Evolutionary conservation across 768 basidiomycete genomes (phyloP), one percentile per base, ranked within the genome.

Genomic region (Lactifluus subvellereus): DNA sequence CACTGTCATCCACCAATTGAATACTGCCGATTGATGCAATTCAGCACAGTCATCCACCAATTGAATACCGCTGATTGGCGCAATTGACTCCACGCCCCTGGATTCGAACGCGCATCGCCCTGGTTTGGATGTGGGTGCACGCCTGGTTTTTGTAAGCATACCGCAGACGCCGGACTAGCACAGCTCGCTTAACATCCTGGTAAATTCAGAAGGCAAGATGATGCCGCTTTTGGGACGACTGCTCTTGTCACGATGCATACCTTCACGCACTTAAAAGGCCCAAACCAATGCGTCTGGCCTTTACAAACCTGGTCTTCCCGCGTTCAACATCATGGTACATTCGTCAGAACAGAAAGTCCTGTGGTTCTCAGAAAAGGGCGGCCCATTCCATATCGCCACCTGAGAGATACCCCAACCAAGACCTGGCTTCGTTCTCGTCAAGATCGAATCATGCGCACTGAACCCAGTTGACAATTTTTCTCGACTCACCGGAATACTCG

Each of bases 381-480:
- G 61, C 2, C 49, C 27, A 10, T 62, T 45, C 32, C 54, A 54
- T 2, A 20, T 66, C 13, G 57, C 30, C 27, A 20, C 42, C 3
- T 49, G 57, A 37, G 43, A 57, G n/a, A 49, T 68, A 22, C 68
- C 65, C 10, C 33, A 38, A 32, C 66, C 69, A 11, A 62, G 66
- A 4, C 60, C 65, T 8, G 66, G 68, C 37, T 54, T 57, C 35
- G 43, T 68, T 14, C 66, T 69, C 32, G 63, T 70, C 35, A 70
- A 63, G 57, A 55, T 69, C 32, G 45, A 49, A 6, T 50, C 61
- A 32, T 55, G 54, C 20, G 66, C 63, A 1, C 48, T 72, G 38
- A 69, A 73, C 30, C 71, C 71, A 3, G 67, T 55, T 18, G 65
- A 62, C 57, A 32, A 50, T 6, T 59, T 63, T 42, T 60, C 61